phyloP scores from a whole-genome alignment of 2,329 filamentous ascomycete species.

The Pseudodiploospora longispora region DNA sequence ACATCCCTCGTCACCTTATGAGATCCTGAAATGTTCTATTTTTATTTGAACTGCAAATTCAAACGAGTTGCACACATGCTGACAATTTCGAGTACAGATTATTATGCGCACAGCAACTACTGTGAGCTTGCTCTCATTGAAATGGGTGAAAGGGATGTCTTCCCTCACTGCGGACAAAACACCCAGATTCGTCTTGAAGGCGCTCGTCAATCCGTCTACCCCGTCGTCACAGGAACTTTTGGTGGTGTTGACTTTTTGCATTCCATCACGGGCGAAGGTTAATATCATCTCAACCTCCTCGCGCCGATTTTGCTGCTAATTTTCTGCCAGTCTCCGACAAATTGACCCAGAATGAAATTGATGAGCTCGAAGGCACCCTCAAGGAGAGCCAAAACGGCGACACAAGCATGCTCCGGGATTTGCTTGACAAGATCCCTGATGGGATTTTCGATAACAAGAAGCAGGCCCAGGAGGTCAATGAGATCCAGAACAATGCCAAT shows the following conservation, averaged over 20 bases:
- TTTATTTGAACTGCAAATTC: too few species aligned
- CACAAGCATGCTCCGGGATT: slow-evolving; percentile 66
- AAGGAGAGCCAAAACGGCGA: slow-evolving; percentile 55
- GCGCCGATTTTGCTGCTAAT: background rate
- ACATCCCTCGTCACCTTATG: too few species aligned
- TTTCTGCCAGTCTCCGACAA: slow-evolving; percentile 64
- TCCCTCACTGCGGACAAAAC: slow-evolving; percentile 75
- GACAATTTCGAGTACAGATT: slow-evolving; percentile 46
- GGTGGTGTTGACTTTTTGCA: slow-evolving; percentile 92
- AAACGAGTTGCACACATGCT: slow-evolving; percentile 1
- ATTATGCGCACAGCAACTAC: slow-evolving; percentile 90
- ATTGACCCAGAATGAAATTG: slow-evolving; percentile 81
- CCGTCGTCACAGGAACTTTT: slow-evolving; percentile 84
- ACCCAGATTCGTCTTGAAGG: slow-evolving; percentile 65
- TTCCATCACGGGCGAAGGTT: slow-evolving; percentile 65
- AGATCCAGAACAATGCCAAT: slow-evolving; percentile 69
- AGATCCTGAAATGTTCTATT: too few species aligned
- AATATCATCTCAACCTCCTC: slow-evolving; percentile 4
- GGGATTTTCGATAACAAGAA: slow-evolving; percentile 71
- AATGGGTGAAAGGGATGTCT: slow-evolving; percentile 70
- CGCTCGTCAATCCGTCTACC: slow-evolving; percentile 60
- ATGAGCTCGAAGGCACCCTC: slow-evolving; percentile 80
- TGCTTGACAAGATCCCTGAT: slow-evolving; percentile 74
- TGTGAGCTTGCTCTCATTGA: slow-evolving; percentile 81
- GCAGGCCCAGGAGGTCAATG: slow-evolving; percentile 66